Percentiles rank a stretch among this genome's conserved stretches.
phyloP scores from a whole-genome alignment of 345 rosid genomes.

The Gossypium ekmanianum region DNA sequence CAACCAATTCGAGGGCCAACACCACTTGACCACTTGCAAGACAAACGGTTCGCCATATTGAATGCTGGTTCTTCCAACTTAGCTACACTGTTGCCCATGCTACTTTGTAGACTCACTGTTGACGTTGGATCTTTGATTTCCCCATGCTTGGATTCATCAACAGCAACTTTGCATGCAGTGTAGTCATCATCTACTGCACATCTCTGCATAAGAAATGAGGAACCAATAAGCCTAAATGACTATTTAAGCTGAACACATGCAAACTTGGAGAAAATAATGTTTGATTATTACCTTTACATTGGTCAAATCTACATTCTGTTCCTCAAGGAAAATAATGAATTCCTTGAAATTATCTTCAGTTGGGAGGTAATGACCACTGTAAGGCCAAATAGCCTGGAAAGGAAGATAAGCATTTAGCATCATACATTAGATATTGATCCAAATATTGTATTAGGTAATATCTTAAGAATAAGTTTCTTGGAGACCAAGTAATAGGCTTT shows the following conservation, averaged over 20 bases:
- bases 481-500: too few relatives aligned
- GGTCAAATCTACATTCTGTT: slow-evolving; percentile 1
- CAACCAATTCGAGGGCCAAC: background rate
- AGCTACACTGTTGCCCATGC: background rate
- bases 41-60: background rate
- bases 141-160: background rate
- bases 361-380: slow-evolving; percentile 10
- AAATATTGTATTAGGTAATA: too few relatives aligned
- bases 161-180: background rate
- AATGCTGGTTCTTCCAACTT: background rate
- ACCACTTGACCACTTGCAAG: background rate
- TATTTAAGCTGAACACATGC: background rate
- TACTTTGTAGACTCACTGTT: background rate
- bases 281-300: background rate
- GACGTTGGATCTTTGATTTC: background rate
- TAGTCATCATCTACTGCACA: background rate
- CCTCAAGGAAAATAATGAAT: slow-evolving; percentile 1
- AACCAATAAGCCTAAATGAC: background rate
- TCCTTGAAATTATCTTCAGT: slow-evolving; percentile 8
- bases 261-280: background rate
- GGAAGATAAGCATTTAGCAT: background rate
- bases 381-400: slow-evolving; percentile 2
- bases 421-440: too few relatives aligned
- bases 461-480: too few relatives aligned
- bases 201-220: background rate